Conservation (phyloP, 139 green algal species). For the Diplosphaera chodatii region DNA sequence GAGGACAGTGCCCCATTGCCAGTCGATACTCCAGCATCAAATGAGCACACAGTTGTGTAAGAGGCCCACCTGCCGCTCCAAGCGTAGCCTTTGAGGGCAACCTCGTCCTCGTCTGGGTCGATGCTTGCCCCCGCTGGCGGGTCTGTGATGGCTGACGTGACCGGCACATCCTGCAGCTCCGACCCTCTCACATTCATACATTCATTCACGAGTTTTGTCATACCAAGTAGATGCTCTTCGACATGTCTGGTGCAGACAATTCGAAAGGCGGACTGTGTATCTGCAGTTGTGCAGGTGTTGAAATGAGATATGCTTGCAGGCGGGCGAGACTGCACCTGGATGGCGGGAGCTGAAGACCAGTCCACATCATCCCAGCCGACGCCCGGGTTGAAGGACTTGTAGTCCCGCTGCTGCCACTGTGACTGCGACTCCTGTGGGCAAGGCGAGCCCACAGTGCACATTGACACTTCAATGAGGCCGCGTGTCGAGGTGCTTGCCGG, state of each 20-base stretch:
- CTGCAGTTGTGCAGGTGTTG: no score
- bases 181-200: no score
- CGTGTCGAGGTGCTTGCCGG: no score
- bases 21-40: no score
- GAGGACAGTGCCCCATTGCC: no score
- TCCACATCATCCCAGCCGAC: constrained; percentile 81
- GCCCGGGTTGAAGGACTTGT: constrained; percentile 80
- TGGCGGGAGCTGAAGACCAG: constrained; percentile 55
- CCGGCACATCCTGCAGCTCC: constrained; percentile 39
- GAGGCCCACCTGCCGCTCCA: neutral
- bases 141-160: constrained; percentile 67
- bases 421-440: constrained; percentile 40
- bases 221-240: no score
- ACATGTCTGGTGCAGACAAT: no score
- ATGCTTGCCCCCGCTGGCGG: constrained; percentile 28
- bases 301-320: no score
- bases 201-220: no score
- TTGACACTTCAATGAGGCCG: no score
- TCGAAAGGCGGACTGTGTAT: no score
- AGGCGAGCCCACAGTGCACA: no score
- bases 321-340: constrained; percentile 56
- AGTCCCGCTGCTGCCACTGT: constrained; percentile 84
- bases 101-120: constrained; percentile 23
- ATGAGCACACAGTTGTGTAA: neutral
- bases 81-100: constrained; percentile 17